Base-by-base conservation (phyloP, 768 basidiomycete genomes). In the Basidioascus undulatus region DNA sequence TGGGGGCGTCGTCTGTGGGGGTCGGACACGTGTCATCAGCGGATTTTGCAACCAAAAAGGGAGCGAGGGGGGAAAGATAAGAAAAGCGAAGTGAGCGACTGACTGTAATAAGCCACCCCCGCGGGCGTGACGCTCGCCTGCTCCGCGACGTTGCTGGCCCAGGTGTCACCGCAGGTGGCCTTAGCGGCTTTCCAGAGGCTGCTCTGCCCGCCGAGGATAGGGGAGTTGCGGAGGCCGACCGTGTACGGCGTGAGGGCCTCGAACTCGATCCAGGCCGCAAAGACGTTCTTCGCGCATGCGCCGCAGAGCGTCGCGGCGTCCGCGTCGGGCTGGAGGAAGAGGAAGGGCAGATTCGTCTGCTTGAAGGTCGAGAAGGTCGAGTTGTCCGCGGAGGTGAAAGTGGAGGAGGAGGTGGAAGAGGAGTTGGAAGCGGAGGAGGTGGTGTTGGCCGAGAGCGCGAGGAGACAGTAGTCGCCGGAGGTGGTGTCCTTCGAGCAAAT, bases 181-280 rank as follows among this genome's bases (percentile, higher is more conserved):
- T 61, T 54, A 49, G 86, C 63, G 42, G 61, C 68, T 18, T 52
- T 49, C 68, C 80, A 89, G 28, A 96, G 66, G 7, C 48, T 53
- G 13, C 58, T 30, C 59, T 94, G 84, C 35, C 67, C 68, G 24
- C 61, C 53, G 34, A 96, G 62, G 41, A 94, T 62, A 12, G 63
- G 55, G 51, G 74, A 78, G 50, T 65, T 64, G 43, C 46, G 39
- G 21, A 92, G 52, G 37, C 89, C 84, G 23, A 76, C 69, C 7
- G 67, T 45, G 57, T 83, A 94, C 1, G 76, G 76, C 33, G 63
- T 59, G 42, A 57, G 56, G 32, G 70, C 67, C 61, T 86, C 79
- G 58, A 69, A 87, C 42, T 62, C 57, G 57, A 81, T 72, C 67
- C 80, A 98, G 8, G 71, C 49, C 2, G 71, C 68, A 48, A 96